A percentile compares a stretch with the other conserved stretches of the same genome.
Evolutionary conservation across 176 grass and related monocot species (phyloP).

Genomic region (Canna indica): DNA sequence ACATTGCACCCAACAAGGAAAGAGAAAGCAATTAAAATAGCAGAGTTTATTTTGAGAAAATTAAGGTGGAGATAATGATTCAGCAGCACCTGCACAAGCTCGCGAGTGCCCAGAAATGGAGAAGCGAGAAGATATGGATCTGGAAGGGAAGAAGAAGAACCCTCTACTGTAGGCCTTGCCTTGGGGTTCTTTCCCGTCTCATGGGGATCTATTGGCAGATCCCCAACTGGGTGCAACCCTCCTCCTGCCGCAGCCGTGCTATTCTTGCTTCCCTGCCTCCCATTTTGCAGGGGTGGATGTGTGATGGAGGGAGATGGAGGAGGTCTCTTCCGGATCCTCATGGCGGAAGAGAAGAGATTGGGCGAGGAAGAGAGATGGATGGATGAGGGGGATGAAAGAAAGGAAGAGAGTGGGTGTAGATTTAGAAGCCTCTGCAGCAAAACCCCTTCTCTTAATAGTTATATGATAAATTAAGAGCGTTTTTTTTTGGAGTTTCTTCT

Average conservation of each 20-base stretch:
- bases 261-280: constrained; percentile 1
- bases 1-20: constrained; percentile 2
- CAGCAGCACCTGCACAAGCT: not conserved
- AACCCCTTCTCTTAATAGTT: too few relatives aligned
- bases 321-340: constrained; percentile 81
- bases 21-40: too few relatives aligned
- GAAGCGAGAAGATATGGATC: not conserved
- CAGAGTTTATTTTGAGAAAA: too few relatives aligned
- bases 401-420: constrained; percentile 9
- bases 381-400: too few relatives aligned
- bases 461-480: too few relatives aligned
- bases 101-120: not conserved
- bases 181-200: too few relatives aligned
- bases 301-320: constrained; percentile 14
- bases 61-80: too few relatives aligned
- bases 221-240: constrained; percentile 45
- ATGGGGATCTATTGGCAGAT: too few relatives aligned
- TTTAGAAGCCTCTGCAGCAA: too few relatives aligned
- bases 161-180: too few relatives aligned
- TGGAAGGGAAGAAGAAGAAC: not conserved
- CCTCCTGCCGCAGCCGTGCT: not conserved
- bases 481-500: too few relatives aligned
- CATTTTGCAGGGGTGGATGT: not conserved
- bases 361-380: constrained; percentile 4
- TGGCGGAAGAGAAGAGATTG: constrained; percentile 20